A percentile compares a stretch with the other conserved stretches of the same genome.
These are phyloP conservation scores for Aspergillus sp. DNA, from an alignment of 2,329 filamentous ascomycete species.

Conservation along the genomic window DNA sequence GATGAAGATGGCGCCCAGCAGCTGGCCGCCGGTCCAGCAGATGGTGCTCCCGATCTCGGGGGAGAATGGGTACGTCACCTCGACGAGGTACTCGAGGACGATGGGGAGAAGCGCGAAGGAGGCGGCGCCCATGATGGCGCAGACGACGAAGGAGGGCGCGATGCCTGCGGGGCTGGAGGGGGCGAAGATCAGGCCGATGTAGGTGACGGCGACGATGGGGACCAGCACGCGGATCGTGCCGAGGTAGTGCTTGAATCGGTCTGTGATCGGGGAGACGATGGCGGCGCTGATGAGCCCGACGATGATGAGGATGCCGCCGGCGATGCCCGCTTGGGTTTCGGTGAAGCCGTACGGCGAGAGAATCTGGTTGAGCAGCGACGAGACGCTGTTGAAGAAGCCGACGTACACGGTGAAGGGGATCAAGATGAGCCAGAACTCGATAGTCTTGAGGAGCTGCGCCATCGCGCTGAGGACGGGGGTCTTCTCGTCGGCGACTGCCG, in stretches of 20 bases:
- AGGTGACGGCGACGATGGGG: slow-evolving; percentile 62
- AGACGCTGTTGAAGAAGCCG: slow-evolving; percentile 87
- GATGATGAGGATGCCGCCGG: slow-evolving; percentile 78
- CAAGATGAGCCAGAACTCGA: slow-evolving; percentile 71
- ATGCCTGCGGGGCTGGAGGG: slow-evolving; percentile 46
- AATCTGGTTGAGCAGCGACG: slow-evolving; percentile 82
- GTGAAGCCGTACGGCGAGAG: slow-evolving; percentile 75
- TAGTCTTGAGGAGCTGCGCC: slow-evolving; percentile 45
- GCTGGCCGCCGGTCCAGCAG: slow-evolving; percentile 78
- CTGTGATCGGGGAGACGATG: slow-evolving; percentile 69
- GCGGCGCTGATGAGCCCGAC: slow-evolving; percentile 73
- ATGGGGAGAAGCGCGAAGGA: slow-evolving; percentile 75
- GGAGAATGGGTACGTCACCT: slow-evolving; percentile 76
- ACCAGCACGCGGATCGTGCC: slow-evolving; percentile 62
- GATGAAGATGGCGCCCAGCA: slow-evolving; percentile 77
- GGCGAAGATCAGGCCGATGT: slow-evolving; percentile 75
- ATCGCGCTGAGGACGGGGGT: slow-evolving; percentile 48
- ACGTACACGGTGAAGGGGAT: slow-evolving; percentile 78
- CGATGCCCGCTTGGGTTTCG: slow-evolving; percentile 79
- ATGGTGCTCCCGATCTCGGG: slow-evolving; percentile 78
- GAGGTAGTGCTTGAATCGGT: slow-evolving; percentile 73
- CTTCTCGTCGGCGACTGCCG: slow-evolving; percentile 33
- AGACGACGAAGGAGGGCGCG: slow-evolving; percentile 59
- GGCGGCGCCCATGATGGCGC: slow-evolving; percentile 67
- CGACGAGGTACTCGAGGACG: slow-evolving; percentile 75